Evolutionary conservation across 2,329 filamentous ascomycete species (phyloP).

Genomic region (Thielaviopsis cerberus): DNA sequence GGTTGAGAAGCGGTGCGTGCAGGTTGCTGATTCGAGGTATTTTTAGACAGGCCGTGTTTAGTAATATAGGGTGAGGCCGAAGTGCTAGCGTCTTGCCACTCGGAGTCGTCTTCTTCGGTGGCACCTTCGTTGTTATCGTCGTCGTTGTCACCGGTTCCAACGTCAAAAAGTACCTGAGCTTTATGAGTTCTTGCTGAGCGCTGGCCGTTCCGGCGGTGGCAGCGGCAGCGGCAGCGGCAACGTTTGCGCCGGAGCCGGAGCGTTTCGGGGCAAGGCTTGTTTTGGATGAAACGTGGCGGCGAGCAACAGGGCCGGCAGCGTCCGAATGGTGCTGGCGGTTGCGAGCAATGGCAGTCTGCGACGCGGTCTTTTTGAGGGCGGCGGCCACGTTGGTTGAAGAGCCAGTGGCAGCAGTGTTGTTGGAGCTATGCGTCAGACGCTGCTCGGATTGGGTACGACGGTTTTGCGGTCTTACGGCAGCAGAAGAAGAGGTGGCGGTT

Average conservation of each 20-base stretch:
- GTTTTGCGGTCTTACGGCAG: constrained; percentile 8
- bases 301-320: constrained; percentile 25
- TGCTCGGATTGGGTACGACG: constrained; percentile 10
- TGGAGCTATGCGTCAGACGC: constrained; percentile 1
- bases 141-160: constrained; percentile 37
- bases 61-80: constrained; percentile 38
- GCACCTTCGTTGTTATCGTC: constrained; percentile 27
- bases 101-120: constrained; percentile 30
- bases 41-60: constrained; percentile 3
- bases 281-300: constrained; percentile 40
- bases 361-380: constrained; percentile 7
- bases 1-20: not conserved
- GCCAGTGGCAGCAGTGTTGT: not conserved
- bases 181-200: constrained; percentile 29
- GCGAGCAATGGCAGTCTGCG: constrained; percentile 10
- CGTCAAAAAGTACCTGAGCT: constrained; percentile 42
- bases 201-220: constrained; percentile 18
- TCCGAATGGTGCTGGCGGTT: constrained; percentile 19
- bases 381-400: not conserved
- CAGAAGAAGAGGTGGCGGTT: constrained; percentile 2
- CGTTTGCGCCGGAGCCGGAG: constrained; percentile 18
- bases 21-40: not conserved
- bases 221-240: constrained; percentile 17
- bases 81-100: constrained; percentile 49
- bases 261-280: constrained; percentile 35